Percentiles rank a stretch among this genome's conserved stretches.
Conservation (phyloP, 306 rosid species). For the Rosa chinensis region DNA sequence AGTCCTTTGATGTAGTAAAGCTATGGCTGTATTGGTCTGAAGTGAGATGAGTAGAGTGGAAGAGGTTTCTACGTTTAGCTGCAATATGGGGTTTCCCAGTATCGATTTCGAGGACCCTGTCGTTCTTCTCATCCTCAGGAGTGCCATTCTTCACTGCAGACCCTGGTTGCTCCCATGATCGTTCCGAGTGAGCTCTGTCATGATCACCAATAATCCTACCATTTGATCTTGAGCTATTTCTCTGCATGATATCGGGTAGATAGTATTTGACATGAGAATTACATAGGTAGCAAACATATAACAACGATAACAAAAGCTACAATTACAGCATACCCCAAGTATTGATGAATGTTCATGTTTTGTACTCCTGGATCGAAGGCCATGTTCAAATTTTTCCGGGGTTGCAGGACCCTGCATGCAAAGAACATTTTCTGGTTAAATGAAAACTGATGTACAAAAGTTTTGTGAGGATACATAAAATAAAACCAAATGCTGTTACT, state of each 20-base stretch:
- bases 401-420: constrained; percentile 69
- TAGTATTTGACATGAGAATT: neutral
- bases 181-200: constrained; percentile 30
- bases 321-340: constrained; percentile 41
- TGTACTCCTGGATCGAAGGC: constrained; percentile 49
- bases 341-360: constrained; percentile 51
- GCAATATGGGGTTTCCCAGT: constrained; percentile 38
- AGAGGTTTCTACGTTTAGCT: constrained; percentile 47
- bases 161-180: constrained; percentile 36
- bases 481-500: neutral
- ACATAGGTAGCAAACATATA: neutral
- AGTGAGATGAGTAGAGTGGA: constrained; percentile 33
- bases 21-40: constrained; percentile 51
- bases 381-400: constrained; percentile 79
- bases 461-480: neutral
- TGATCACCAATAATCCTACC: constrained; percentile 24
- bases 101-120: constrained; percentile 53
- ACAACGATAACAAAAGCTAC: constrained; percentile 3
- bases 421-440: constrained; percentile 1
- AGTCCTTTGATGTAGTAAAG: constrained; percentile 53
- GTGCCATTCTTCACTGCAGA: constrained; percentile 34
- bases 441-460: neutral
- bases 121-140: constrained; percentile 44
- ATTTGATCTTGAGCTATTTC: constrained; percentile 55
- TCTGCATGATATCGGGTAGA: constrained; percentile 41